These are phyloP conservation scores for Fusarium sp. DNA, from an alignment of 2,329 filamentous ascomycete genomes.

Conservation along the genomic window DNA sequence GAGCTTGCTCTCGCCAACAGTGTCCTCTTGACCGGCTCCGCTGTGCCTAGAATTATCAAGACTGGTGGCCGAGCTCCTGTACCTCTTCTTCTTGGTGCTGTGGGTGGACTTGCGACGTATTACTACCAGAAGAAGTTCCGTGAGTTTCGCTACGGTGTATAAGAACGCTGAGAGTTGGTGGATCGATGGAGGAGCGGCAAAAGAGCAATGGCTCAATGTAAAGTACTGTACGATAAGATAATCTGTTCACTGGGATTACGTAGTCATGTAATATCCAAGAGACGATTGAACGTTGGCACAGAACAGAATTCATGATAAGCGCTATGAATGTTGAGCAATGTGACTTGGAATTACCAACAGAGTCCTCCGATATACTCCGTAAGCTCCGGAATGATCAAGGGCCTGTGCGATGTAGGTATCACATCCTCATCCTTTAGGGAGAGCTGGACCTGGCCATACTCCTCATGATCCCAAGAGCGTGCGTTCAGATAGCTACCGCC, in stretches of 20 bases:
- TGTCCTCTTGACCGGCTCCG: slow-evolving; percentile 49
- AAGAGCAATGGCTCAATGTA: not conserved
- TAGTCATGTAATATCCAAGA: not conserved
- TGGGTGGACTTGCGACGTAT: slow-evolving; percentile 49
- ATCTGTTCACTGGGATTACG: fast-evolving
- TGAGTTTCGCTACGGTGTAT: slow-evolving; percentile 53
- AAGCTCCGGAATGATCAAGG: not conserved
- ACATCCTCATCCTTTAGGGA: not conserved
- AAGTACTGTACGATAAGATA: not conserved
- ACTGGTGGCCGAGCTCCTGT: slow-evolving; percentile 50
- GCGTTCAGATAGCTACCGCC: not conserved
- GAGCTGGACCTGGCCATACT: not conserved
- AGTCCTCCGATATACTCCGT: not conserved
- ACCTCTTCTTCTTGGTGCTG: slow-evolving; percentile 47
- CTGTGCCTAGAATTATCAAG: slow-evolving; percentile 51
- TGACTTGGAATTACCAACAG: not conserved
- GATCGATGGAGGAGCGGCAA: fast-evolving
- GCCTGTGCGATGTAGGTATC: not conserved
- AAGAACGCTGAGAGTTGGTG: not conserved
- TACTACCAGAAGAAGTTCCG: slow-evolving; percentile 55
- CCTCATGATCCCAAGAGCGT: not conserved
- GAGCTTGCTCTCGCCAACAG: slow-evolving; percentile 54
- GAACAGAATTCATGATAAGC: fast-evolving
- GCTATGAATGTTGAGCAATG: not conserved
- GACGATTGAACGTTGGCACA: too few relatives aligned